Evolutionary conservation across 2,329 filamentous ascomycete genomes (phyloP).

Genomic region (Aaosphaeria pasadenensis): DNA sequence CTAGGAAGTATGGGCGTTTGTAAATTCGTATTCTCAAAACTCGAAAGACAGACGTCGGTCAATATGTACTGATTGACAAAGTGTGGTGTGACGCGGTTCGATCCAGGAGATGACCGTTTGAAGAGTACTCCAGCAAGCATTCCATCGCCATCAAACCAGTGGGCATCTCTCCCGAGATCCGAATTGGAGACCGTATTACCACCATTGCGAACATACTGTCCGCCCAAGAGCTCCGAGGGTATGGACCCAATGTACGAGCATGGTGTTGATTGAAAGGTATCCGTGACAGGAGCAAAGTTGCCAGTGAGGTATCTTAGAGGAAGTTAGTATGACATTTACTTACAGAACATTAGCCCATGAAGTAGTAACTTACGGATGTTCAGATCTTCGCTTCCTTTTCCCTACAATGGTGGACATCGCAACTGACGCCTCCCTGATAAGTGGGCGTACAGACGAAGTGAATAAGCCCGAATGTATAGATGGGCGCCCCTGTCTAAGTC

Average conservation of each 20-base stretch:
- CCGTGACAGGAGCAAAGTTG: constrained; percentile 67
- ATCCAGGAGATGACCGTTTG: constrained; percentile 36
- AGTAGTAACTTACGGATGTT: not conserved
- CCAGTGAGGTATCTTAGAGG: constrained; percentile 57
- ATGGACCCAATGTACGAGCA: constrained; percentile 59
- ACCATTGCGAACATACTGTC: constrained; percentile 71
- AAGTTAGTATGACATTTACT: not conserved
- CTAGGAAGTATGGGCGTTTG: constrained; percentile 62
- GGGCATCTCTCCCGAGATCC: constrained; percentile 59
- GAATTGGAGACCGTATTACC: constrained; percentile 64
- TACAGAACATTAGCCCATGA: not conserved
- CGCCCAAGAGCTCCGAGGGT: constrained; percentile 63
- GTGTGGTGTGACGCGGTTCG: constrained; percentile 51
- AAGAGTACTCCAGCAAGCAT: constrained; percentile 70
- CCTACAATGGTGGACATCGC: not conserved
- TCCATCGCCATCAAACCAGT: constrained; percentile 75
- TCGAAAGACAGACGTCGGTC: constrained; percentile 63
- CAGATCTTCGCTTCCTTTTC: not conserved
- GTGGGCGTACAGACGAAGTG: too few relatives aligned
- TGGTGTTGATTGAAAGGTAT: constrained; percentile 53
- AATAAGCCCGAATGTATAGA: too few relatives aligned
- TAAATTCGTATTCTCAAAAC: constrained; percentile 46
- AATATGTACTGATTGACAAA: constrained; percentile 69
- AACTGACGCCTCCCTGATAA: not conserved
- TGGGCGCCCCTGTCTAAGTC: too few relatives aligned